Evolutionary conservation across 2,329 filamentous ascomycete species (phyloP).

Genomic region (Tolypocladium tundrense): DNA sequence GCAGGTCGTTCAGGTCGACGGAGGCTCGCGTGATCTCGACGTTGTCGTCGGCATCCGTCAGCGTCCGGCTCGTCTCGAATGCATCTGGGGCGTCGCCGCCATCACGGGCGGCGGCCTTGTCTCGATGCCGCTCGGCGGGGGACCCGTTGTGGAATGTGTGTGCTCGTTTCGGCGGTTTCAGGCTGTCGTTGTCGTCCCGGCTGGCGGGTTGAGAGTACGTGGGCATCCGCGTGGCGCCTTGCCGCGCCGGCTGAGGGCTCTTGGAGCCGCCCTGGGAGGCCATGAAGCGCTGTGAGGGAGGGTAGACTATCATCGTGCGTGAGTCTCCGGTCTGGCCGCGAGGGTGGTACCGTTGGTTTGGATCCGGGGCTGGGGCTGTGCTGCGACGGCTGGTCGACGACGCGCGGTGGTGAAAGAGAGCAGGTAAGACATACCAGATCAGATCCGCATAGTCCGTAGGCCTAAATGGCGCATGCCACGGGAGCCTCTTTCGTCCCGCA

Average conservation of each 20-base stretch:
- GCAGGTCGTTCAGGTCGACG: slow-evolving; percentile 76
- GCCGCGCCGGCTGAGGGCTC: slow-evolving; percentile 18
- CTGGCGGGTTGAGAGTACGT: slow-evolving; percentile 16
- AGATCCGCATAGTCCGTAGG: neutral
- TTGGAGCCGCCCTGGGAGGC: slow-evolving; percentile 18
- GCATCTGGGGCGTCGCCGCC: slow-evolving; percentile 30
- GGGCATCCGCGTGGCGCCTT: slow-evolving; percentile 17
- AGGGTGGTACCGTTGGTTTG: neutral
- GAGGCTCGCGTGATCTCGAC: slow-evolving; percentile 41
- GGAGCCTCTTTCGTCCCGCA: neutral
- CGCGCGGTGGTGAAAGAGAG: neutral
- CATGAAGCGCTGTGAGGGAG: slow-evolving; percentile 19
- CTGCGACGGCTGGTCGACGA: neutral
- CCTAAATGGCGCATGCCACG: too few relatives aligned
- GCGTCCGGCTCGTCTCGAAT: slow-evolving; percentile 35
- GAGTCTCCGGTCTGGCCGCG: neutral
- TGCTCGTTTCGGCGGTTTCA: slow-evolving; percentile 30
- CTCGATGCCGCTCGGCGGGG: slow-evolving; percentile 13
- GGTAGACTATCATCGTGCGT: slow-evolving; percentile 10
- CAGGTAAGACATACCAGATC: neutral
- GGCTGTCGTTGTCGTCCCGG: slow-evolving; percentile 19
- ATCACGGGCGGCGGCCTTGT: slow-evolving; percentile 11
- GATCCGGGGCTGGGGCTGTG: neutral
- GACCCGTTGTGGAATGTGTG: slow-evolving; percentile 34
- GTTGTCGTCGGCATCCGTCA: slow-evolving; percentile 31